A percentile compares a stretch with the other conserved stretches of the same genome.
Evolutionary conservation across 2,329 filamentous ascomycete genomes (phyloP).

Genomic region (Nothomitra cinnamomea): DNA sequence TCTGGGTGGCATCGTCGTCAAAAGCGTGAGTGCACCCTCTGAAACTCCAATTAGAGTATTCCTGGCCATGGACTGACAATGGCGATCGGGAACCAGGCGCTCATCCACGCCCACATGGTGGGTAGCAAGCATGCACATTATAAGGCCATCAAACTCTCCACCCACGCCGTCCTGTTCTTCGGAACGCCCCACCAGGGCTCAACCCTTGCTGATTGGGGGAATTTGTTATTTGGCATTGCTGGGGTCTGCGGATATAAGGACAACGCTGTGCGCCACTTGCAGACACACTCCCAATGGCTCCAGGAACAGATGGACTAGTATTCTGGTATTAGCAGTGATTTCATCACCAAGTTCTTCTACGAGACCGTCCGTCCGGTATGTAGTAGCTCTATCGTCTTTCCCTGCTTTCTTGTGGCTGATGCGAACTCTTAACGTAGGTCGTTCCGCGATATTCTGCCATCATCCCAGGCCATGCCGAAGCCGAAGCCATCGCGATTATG

Average conservation of each 20-base stretch:
- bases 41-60: slow-evolving; percentile 4
- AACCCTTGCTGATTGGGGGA: slow-evolving; percentile 49
- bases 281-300: neutral
- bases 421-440: neutral
- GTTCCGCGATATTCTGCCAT: neutral
- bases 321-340: neutral
- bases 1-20: slow-evolving; percentile 54
- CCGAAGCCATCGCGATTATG: neutral
- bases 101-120: slow-evolving; percentile 49
- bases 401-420: neutral
- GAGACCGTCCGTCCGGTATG: no score
- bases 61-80: slow-evolving; percentile 1
- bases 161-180: slow-evolving; percentile 59
- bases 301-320: neutral
- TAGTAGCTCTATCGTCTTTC: neutral
- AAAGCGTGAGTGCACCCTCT: slow-evolving; percentile 25
- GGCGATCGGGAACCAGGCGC: no score
- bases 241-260: neutral
- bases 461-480: neutral
- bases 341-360: neutral
- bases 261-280: neutral
- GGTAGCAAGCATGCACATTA: slow-evolving; percentile 42
- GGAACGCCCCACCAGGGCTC: slow-evolving; percentile 64
- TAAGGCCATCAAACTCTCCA: slow-evolving; percentile 54
- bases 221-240: slow-evolving; percentile 27